Evolutionary conservation across 129 eudicot genomes (phyloP).

Genomic region (Ambrosia artemisiifolia): DNA sequence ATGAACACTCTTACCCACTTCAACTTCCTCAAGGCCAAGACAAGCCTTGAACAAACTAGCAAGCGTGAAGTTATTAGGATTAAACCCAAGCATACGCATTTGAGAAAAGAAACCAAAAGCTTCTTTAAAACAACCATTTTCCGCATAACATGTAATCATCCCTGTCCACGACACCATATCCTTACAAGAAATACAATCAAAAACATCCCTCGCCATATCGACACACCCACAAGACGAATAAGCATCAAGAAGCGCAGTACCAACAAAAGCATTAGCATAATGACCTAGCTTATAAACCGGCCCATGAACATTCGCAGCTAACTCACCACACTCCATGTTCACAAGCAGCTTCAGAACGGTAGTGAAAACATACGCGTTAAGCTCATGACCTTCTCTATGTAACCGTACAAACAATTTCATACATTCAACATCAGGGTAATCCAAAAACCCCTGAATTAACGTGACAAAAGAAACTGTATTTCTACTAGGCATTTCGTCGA

Average conservation of each 20-base stretch:
- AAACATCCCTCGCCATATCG: constrained; percentile 45
- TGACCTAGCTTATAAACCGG: constrained; percentile 52
- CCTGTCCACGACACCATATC: constrained; percentile 90
- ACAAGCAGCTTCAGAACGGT: constrained; percentile 65
- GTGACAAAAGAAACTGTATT: constrained; percentile 66
- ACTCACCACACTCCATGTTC: constrained; percentile 48
- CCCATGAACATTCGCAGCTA: constrained; percentile 48
- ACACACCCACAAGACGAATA: constrained; percentile 57
- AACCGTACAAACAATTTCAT: constrained; percentile 46
- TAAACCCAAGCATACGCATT: constrained; percentile 55
- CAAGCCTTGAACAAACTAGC: constrained; percentile 72
- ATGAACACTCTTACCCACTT: constrained; percentile 54
- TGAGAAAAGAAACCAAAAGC: constrained; percentile 42
- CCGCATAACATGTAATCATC: constrained; percentile 75
- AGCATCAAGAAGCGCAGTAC: constrained; percentile 71
- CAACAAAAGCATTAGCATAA: constrained; percentile 56
- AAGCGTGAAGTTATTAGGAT: constrained; percentile 61
- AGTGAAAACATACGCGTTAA: constrained; percentile 65
- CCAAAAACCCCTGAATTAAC: constrained; percentile 48
- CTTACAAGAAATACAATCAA: constrained; percentile 45
- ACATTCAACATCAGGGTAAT: constrained; percentile 31
- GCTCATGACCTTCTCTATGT: constrained; percentile 73
- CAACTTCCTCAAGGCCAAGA: constrained; percentile 49
- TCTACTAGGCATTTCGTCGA: constrained; percentile 67
- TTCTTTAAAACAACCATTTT: constrained; percentile 45